Evolutionary conservation across 202 grass and related monocot species (phyloP).

Genomic region (Bolboschoenoplectus hybrid): DNA sequence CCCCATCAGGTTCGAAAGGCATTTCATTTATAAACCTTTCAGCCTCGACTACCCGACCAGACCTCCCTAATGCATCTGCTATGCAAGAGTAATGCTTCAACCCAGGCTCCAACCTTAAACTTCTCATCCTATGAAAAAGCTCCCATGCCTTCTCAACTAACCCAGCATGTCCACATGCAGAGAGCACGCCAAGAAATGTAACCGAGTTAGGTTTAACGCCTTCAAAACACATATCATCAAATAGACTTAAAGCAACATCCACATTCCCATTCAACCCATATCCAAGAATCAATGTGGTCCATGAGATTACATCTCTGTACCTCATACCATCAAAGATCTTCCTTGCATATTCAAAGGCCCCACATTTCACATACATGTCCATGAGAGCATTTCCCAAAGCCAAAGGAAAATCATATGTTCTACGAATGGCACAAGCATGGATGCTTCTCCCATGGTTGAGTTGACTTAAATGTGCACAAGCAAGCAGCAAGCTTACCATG

Average conservation of each 20-base stretch:
- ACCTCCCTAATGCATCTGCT: conserved; percentile 60
- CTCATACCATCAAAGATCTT: conserved; percentile 52
- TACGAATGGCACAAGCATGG: conserved; percentile 52
- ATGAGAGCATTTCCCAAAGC: conserved; percentile 60
- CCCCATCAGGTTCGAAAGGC: conserved; percentile 68
- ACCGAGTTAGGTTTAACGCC: conserved; percentile 52
- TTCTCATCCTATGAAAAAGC: conserved; percentile 58
- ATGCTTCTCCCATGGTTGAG: conserved; percentile 53
- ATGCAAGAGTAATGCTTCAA: conserved; percentile 80
- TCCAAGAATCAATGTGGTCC: conserved; percentile 71
- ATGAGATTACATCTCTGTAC: conserved; percentile 67
- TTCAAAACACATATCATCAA: conserved; percentile 50
- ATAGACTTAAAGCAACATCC: conserved; percentile 55
- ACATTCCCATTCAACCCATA: conserved; percentile 67
- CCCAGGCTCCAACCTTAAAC: conserved; percentile 48
- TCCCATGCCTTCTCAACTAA: conserved; percentile 64
- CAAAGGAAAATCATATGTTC: conserved; percentile 43
- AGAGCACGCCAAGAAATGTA: conserved; percentile 72
- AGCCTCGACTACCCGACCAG: conserved; percentile 51
- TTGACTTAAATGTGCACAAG: conserved; percentile 60
- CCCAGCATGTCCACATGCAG: conserved; percentile 65
- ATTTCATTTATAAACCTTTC: conserved; percentile 73
- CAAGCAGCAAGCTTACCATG: conserved; percentile 69
- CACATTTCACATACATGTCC: conserved; percentile 81
- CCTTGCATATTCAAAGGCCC: conserved; percentile 56